Base-by-base conservation (phyloP, 805 yeast genomes). In the Lipomyces anomalus region DNA sequence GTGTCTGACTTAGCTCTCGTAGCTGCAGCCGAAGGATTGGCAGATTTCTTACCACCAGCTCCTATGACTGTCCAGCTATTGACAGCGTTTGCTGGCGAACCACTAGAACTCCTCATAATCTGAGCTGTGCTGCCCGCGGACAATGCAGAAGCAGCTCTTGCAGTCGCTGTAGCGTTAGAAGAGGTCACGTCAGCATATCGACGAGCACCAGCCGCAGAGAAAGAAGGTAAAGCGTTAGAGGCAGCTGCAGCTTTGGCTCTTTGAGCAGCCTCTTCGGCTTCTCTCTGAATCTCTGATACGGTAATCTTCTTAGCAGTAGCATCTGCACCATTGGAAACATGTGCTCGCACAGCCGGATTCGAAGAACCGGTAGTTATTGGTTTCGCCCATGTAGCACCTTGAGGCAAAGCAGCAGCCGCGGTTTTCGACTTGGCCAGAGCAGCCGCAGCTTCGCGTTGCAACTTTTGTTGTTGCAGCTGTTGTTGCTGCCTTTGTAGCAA, bases 11-110 rank as follows among this genome's bases (percentile, higher is more conserved):
- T 26, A 2, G 40, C 44, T 21, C 21, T 17, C 21, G 9, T 32
- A 17, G 28, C 34, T 17, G 47, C 30, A 7, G 46, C 26, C 6
- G 35, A 42, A 13, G 34, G 20, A 9, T 40, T 20, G 23, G 47
- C 34, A 20, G 44, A 26, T 51, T 78, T 77, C 64, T 84, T 84
- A 3, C 82, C 90, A 32, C 95, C 95, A 0, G 95, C 86, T 9
- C 64, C 64, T 20, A 62, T 61, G 4, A 65, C 59, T 13, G 62
- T 57, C 63, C 65, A 65, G 4, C 56, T 64, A 13, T 48, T 46
- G 1, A 46, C 44, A 20, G 21, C 35, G 28, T 4, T 20, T 17
- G 43, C n/a, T 28, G 30, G 6, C 30, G 34, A 40, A 24, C 17
- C 38, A 29, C 35, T 29, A 9, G 30, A 13, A n/a, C n/a, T n/a